phyloP scores from a whole-genome alignment of 805 yeast genomes.

The Torulaspora indica region DNA sequence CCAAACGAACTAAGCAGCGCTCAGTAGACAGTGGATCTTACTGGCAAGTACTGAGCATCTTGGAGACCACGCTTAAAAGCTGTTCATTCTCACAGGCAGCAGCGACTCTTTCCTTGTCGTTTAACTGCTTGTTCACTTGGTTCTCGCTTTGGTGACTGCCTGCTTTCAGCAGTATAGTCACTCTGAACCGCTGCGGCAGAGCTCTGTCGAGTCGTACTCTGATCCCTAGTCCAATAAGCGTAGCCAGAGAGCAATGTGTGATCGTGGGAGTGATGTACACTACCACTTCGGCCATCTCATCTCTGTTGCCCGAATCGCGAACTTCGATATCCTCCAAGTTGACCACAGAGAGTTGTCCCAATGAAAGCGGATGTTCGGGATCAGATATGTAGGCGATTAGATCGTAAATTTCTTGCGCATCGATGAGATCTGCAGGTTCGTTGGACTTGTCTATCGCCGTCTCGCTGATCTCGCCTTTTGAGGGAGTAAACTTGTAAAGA shows the following conservation, averaged over 20 bases:
- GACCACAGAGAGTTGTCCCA: constrained; percentile 93
- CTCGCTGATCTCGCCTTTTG: constrained; percentile 29
- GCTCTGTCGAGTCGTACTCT: constrained; percentile 87
- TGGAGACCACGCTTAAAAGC: constrained; percentile 79
- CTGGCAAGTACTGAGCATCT: constrained; percentile 81
- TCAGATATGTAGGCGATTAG: constrained; percentile 82
- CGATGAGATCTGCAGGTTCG: constrained; percentile 57
- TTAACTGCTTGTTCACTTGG: constrained; percentile 93
- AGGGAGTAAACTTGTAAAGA: constrained; percentile 22
- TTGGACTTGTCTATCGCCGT: constrained; percentile 25
- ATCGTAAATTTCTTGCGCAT: constrained; percentile 85
- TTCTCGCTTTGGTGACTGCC: constrained; percentile 95
- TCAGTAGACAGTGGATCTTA: constrained; percentile 15
- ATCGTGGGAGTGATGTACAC: constrained; percentile 94
- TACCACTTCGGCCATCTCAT: constrained; percentile 64
- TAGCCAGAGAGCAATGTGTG: constrained; percentile 95
- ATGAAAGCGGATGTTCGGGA: constrained; percentile 94
- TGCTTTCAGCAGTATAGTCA: constrained; percentile 72
- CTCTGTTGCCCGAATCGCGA: constrained; percentile 47
- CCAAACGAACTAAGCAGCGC: neutral
- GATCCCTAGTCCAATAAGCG: constrained; percentile 91
- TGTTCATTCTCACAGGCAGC: constrained; percentile 99
- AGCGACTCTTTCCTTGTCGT: constrained; percentile 95
- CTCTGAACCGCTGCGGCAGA: constrained; percentile 77
- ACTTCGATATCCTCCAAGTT: constrained; percentile 77